Percentiles rank a stretch among this genome's conserved stretches.
Conservation (phyloP, 352 stramenopile genomes). For the Pythium dissotocum region DNA sequence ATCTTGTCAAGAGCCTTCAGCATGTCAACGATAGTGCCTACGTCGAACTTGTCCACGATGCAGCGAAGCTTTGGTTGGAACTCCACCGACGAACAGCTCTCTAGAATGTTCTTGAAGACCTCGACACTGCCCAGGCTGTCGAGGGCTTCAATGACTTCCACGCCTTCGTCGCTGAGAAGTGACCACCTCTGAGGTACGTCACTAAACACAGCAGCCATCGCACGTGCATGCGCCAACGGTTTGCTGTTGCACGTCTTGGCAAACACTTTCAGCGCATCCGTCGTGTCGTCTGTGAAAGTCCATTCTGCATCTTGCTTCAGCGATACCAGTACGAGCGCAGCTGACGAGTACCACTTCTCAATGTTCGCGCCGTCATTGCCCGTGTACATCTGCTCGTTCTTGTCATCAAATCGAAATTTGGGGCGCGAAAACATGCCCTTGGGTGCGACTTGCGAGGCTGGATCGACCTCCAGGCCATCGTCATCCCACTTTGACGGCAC, state of each 20-base stretch:
- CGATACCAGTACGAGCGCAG: conserved; percentile 18
- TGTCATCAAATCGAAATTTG: conserved; percentile 4
- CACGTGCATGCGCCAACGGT: not conserved
- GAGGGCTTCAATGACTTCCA: not conserved
- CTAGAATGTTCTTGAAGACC: not conserved
- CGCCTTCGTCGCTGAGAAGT: not conserved
- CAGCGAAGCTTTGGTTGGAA: conserved; percentile 14
- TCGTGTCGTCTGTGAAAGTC: not conserved
- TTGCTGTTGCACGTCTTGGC: not conserved
- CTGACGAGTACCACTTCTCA: conserved; percentile 21
- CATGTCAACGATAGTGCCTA: not conserved
- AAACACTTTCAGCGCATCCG: not conserved
- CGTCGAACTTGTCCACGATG: not conserved
- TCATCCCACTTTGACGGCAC: not conserved
- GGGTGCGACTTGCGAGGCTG: conserved; percentile 8
- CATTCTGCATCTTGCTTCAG: not conserved
- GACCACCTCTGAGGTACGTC: not conserved
- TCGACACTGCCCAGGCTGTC: not conserved
- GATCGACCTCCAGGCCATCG: not conserved
- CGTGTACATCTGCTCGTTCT: conserved; percentile 5
- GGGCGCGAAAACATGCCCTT: not conserved
- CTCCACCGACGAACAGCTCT: not conserved
- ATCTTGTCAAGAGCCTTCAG: not conserved
- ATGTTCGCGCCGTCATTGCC: conserved; percentile 15
- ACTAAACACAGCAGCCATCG: not conserved